A percentile compares a stretch with the other conserved stretches of the same genome.
phyloP scores from a whole-genome alignment of 2,329 filamentous ascomycete species.

The Aspergillus terreus region DNA sequence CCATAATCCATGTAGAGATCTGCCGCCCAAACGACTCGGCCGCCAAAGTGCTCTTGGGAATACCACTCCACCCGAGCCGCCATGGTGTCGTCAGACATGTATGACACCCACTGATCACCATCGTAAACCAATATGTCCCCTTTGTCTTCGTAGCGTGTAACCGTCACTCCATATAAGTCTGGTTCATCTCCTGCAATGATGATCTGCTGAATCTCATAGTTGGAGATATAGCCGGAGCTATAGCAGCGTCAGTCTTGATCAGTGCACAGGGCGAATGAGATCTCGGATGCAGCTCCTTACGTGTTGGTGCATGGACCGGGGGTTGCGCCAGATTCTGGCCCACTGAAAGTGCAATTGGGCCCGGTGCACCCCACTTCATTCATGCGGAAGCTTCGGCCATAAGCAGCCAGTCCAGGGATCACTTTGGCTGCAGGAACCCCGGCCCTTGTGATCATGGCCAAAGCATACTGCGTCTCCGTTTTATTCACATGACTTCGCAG shows the following conservation, averaged over 20 bases:
- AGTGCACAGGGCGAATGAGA: background rate
- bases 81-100: background rate
- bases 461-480: too few relatives aligned
- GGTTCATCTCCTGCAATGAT: background rate
- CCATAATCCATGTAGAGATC: background rate
- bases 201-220: background rate
- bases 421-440: conserved; percentile 20
- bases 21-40: background rate
- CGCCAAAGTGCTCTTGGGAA: background rate
- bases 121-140: background rate
- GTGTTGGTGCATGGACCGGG: background rate
- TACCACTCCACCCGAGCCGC: background rate
- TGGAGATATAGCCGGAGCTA: background rate
- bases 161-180: background rate
- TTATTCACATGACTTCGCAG: too few relatives aligned
- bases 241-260: background rate
- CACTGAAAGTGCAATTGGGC: background rate
- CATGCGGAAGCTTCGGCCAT: conserved; percentile 31
- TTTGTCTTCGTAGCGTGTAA: background rate
- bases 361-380: background rate
- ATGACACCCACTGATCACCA: background rate
- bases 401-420: conserved; percentile 28
- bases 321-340: background rate
- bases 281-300: background rate
- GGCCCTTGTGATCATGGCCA: background rate